Percentiles rank a stretch among this genome's conserved stretches.
phyloP scores from a whole-genome alignment of 1,284 basidiomycete species.

The Gymnopus androsaceus region DNA sequence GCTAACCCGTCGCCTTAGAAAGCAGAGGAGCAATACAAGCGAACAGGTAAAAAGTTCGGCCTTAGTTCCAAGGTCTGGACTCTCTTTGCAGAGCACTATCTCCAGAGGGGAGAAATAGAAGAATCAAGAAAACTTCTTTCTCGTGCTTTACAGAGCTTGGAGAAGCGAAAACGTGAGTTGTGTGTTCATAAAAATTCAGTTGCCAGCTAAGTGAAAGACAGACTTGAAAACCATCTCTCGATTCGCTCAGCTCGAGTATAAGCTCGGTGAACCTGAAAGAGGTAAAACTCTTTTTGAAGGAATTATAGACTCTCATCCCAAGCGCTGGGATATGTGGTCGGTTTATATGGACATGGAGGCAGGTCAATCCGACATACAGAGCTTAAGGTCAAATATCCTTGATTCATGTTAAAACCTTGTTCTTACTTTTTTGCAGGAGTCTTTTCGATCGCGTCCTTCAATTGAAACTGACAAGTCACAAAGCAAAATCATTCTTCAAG shows the following conservation, averaged over 20 bases:
- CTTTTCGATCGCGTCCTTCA: constrained; percentile 83
- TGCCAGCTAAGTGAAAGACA: constrained; percentile 32
- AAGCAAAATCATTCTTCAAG: constrained; percentile 95
- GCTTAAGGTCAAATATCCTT: constrained; percentile 55
- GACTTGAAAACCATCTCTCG: constrained; percentile 94
- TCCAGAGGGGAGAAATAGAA: constrained; percentile 74
- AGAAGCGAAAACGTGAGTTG: constrained; percentile 88
- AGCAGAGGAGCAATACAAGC: constrained; percentile 85
- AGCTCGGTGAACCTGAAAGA: constrained; percentile 89
- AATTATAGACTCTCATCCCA: constrained; percentile 91
- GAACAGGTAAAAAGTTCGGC: constrained; percentile 91
- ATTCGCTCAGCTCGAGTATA: constrained; percentile 96
- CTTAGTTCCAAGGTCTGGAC: constrained; percentile 93
- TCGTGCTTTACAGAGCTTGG: constrained; percentile 88
- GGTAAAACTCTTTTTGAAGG: constrained; percentile 97
- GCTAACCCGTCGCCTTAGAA: constrained; percentile 62
- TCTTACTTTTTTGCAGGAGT: constrained; percentile 47
- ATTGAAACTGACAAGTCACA: constrained; percentile 90
- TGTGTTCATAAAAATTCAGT: background rate
- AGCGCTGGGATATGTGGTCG: constrained; percentile 94
- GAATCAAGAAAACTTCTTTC: constrained; percentile 87
- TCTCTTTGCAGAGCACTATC: constrained; percentile 78
- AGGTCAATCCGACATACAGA: constrained; percentile 74
- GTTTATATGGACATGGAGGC: constrained; percentile 97
- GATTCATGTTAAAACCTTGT: background rate